These are phyloP conservation scores for Torulaspora delbrueckii DNA, from an alignment of 805 yeast species.

Conservation along the genomic window DNA sequence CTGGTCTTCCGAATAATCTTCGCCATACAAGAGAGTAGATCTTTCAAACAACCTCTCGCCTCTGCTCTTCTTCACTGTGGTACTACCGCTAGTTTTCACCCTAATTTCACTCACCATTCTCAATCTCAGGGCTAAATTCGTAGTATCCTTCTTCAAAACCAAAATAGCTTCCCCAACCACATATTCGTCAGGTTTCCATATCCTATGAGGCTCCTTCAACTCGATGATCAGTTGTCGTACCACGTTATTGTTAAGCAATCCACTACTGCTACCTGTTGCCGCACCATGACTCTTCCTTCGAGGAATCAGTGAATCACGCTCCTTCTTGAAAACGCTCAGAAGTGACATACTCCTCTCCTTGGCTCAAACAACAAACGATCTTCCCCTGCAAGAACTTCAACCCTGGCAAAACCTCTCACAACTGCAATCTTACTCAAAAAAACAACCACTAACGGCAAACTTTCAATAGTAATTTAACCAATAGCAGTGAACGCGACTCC, in stretches of 20 bases:
- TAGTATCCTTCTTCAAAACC: slow-evolving; percentile 50
- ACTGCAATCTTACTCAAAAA: neutral
- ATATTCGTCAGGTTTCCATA: slow-evolving; percentile 76
- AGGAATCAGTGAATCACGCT: slow-evolving; percentile 10
- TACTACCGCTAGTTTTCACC: slow-evolving; percentile 44
- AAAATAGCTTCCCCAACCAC: slow-evolving; percentile 60
- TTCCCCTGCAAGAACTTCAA: neutral
- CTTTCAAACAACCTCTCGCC: slow-evolving; percentile 54
- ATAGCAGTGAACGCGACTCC: neutral
- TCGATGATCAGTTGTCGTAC: slow-evolving; percentile 64
- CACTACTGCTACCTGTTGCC: slow-evolving; percentile 15
- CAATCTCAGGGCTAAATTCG: slow-evolving; percentile 46
- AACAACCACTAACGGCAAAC: neutral
- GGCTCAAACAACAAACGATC: neutral
- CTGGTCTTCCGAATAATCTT: slow-evolving; percentile 19
- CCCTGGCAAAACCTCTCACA: neutral
- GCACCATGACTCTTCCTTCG: slow-evolving; percentile 24
- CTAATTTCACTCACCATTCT: slow-evolving; percentile 54
- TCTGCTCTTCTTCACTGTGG: slow-evolving; percentile 47
- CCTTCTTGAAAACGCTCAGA: slow-evolving; percentile 13
- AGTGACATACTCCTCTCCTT: slow-evolving; percentile 7
- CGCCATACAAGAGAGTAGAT: slow-evolving; percentile 55
- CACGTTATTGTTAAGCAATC: slow-evolving; percentile 28
- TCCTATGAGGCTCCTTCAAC: slow-evolving; percentile 68
- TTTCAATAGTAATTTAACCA: neutral